Conservation (phyloP, 2,329 filamentous ascomycete species). For the Chrysosporium queenslandicum region DNA sequence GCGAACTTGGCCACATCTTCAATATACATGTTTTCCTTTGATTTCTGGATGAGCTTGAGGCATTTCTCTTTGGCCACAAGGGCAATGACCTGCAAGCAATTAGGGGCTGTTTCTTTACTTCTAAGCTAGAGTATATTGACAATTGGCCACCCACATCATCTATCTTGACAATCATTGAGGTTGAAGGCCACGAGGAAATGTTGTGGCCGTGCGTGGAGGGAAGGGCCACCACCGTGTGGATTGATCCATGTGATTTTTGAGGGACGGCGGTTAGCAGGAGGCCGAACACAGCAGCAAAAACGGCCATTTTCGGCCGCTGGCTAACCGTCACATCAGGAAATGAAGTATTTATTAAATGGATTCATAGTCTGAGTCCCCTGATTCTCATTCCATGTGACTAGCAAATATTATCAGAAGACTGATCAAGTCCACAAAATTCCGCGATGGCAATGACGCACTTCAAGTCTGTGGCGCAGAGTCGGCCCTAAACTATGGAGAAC, state of each 20-base stretch:
- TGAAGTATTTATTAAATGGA: no score
- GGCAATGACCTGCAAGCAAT: conserved; percentile 22
- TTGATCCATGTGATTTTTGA: not conserved
- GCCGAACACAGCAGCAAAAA: not conserved
- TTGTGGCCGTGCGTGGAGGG: not conserved
- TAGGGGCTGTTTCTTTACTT: conserved; percentile 6
- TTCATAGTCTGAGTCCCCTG: no score
- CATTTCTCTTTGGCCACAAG: conserved; percentile 22
- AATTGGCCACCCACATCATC: conserved; percentile 1
- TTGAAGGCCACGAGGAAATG: not conserved
- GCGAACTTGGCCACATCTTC: conserved; percentile 27
- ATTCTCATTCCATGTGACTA: no score
- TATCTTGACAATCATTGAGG: conserved; percentile 12
- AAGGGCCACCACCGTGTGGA: not conserved
- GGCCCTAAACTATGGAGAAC: not conserved
- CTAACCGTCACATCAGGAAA: not conserved
- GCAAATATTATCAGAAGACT: no score
- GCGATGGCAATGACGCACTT: not conserved
- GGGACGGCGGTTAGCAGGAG: not conserved
- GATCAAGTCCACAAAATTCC: no score
- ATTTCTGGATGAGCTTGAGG: conserved; percentile 17
- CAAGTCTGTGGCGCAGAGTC: not conserved
- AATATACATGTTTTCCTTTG: conserved; percentile 27
- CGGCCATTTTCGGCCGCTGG: not conserved
- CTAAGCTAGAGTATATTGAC: not conserved